Evolutionary conservation across 2,329 filamentous ascomycete genomes (phyloP), one percentile per base, ranked within the genome.

Genomic region (Alternaria brassicae): DNA sequence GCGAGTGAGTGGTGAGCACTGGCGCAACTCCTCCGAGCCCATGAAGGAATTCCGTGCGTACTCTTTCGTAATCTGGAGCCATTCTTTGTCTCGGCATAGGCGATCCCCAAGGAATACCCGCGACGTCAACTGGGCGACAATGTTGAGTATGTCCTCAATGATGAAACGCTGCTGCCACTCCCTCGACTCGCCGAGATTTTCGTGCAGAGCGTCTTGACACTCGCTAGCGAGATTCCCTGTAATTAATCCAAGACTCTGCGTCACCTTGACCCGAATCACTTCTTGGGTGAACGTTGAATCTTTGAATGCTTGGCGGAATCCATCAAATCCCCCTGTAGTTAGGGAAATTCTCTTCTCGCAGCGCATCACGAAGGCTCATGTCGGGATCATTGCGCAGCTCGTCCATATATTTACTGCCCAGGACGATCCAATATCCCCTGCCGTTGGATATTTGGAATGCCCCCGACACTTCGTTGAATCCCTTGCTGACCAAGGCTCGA

Each of bases 241-340:
- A 48, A 48, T 34, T 34, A 48, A 48, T 34, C 44, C 44, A 48
- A 48, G 44, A 48, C 44, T 48, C 44, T 48, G 44, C 28, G 44
- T 48, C 44, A 48, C 44, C 44, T 48, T 48, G 44, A 48, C 44
- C 34, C 44, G 44, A 48, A 48, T 48, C 27, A 48, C 44, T 48
- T 48, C 44, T 34, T 48, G 44, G n/a, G 44, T 48, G n/a, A 48
- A 48, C 9, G 44, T 48, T 48, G 44, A 48, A 34, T 48, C 44
- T 48, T 48, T 48, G 13, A 48, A 48, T 34, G 44, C 44, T 34
- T 48, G 44, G 44, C 44, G 44, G 28, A 48, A 48, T 48, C 44
- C 44, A 48, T 48, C 44, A 48, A 48, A 48, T 13, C n/a, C 44
- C 44, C 21, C 44, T 48, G 44, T 48, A 48, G 28, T 48, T 28